A percentile compares a stretch with the other conserved stretches of the same genome.
Evolutionary conservation across 2,329 filamentous ascomycete genomes (phyloP).

Genomic region (Orbilia brochopaga): DNA sequence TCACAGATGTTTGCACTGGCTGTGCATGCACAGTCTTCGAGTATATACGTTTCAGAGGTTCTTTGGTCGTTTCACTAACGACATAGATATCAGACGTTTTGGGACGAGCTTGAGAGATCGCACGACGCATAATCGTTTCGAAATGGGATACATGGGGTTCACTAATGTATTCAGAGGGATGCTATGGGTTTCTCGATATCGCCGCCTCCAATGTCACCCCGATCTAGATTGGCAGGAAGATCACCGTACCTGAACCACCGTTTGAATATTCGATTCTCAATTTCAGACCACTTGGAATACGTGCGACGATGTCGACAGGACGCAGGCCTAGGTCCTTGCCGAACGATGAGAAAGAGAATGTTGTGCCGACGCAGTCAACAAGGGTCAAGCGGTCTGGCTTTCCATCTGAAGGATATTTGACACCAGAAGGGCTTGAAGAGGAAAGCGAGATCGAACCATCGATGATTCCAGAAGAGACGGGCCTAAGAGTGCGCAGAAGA

Average conservation of each 20-base stretch:
- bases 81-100: neutral
- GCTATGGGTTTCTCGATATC: no score
- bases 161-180: neutral
- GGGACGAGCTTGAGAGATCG: neutral
- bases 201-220: no score
- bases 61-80: conserved; percentile 9
- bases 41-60: neutral
- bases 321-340: neutral
- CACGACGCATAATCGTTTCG: neutral
- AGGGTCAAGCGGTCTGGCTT: neutral
- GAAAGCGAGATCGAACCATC: neutral
- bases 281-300: neutral
- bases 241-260: no score
- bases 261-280: neutral
- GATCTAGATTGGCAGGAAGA: no score
- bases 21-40: neutral
- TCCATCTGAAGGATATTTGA: neutral
- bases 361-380: neutral
- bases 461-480: neutral
- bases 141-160: neutral
- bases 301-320: neutral
- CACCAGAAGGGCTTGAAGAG: neutral
- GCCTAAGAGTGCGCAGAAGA: neutral
- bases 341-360: conserved; percentile 32
- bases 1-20: neutral